These are phyloP conservation scores for Lachancea thermotolerans DNA, from an alignment of 805 yeast genomes.

Conservation along the genomic window DNA sequence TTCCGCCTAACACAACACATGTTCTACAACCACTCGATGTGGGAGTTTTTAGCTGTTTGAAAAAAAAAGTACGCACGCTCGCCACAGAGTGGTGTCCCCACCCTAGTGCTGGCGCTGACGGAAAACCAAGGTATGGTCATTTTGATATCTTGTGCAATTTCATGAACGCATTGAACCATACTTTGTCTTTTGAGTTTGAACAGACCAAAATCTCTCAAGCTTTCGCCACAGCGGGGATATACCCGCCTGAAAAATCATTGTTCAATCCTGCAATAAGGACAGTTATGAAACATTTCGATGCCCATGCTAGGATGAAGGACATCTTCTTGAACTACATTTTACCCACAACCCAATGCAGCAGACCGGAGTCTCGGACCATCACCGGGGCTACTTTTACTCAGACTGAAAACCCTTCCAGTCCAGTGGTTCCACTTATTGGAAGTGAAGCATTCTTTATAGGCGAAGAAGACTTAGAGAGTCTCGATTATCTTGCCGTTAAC, in stretches of 20 bases:
- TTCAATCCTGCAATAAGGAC: constrained; percentile 7
- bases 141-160: constrained; percentile 8
- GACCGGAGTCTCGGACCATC: neutral
- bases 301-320: constrained; percentile 6
- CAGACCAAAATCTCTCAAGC: constrained; percentile 1
- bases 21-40: constrained; percentile 9
- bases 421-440: constrained; percentile 1
- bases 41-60: constrained; percentile 7
- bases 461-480: constrained; percentile 6
- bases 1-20: constrained; percentile 8
- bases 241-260: constrained; percentile 5
- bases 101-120: constrained; percentile 3
- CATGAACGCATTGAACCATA: constrained; percentile 6
- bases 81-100: constrained; percentile 9
- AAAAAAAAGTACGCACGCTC: constrained; percentile 5
- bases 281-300: constrained; percentile 7
- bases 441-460: constrained; percentile 7
- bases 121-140: constrained; percentile 6
- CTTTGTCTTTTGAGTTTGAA: constrained; percentile 1
- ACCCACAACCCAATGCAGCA: neutral
- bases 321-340: constrained; percentile 5
- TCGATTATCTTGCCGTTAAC: constrained; percentile 4
- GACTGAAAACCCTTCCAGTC: neutral
- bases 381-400: neutral
- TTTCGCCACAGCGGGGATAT: constrained; percentile 5